Conservation (phyloP, 345 rosid species). For the Rhodamnia argentea region DNA sequence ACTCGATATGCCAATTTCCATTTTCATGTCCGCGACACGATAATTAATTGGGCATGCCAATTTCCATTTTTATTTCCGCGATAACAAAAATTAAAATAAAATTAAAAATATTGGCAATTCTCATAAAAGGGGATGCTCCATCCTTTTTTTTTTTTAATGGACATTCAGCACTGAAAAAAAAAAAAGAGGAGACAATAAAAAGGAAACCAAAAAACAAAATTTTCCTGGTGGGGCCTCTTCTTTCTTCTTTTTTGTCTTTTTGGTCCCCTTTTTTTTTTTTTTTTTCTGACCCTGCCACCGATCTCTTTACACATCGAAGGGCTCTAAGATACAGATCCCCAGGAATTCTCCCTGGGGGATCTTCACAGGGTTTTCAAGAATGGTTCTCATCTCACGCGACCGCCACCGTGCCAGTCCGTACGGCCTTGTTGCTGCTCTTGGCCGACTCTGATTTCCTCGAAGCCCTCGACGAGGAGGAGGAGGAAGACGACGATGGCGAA, state of each 20-base stretch:
- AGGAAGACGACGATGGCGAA: slow-evolving; percentile 3
- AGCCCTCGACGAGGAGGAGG: slow-evolving; percentile 8
- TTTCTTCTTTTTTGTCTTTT: neutral
- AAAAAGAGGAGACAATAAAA: too few relatives aligned
- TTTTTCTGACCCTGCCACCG: neutral
- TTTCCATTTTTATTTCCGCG: neutral
- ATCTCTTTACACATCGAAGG: neutral
- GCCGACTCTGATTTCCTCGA: slow-evolving; percentile 9
- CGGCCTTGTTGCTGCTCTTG: slow-evolving; percentile 6
- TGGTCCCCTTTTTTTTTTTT: neutral
- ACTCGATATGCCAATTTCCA: neutral
- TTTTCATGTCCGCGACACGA: too few relatives aligned
- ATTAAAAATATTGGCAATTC: neutral
- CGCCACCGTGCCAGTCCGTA: slow-evolving; percentile 43
- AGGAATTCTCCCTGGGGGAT: neutral
- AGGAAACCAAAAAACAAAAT: neutral
- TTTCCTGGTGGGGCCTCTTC: neutral
- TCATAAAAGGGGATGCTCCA: neutral
- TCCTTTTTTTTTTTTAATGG: neutral
- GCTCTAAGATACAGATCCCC: neutral
- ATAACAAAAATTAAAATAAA: neutral
- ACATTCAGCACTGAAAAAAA: neutral
- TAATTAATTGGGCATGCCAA: neutral
- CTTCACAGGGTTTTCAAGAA: neutral
- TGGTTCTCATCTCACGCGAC: slow-evolving; percentile 12